Evolutionary conservation across 1,284 basidiomycete species (phyloP).

Genomic region (Leccinum cinnamomeum): DNA sequence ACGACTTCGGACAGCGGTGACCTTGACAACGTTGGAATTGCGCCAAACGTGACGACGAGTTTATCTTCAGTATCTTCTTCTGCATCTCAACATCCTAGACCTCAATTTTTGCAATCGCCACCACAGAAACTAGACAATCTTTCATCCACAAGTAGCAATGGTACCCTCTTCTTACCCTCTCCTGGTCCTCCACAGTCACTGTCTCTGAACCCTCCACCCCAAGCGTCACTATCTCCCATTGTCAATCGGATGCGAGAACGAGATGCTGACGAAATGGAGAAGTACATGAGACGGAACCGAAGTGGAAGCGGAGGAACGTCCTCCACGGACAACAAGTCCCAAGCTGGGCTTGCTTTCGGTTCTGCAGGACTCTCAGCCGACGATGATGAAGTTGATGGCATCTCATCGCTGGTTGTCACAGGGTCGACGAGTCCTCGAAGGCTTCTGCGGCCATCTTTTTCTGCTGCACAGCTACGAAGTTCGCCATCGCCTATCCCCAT

Average conservation of each 20-base stretch:
- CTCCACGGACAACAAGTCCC: conserved; percentile 67
- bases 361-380: conserved; percentile 50
- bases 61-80: conserved; percentile 52
- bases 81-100: conserved; percentile 48
- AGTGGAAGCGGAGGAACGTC: conserved; percentile 72
- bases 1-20: conserved; percentile 73
- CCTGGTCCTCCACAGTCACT: conserved; percentile 43
- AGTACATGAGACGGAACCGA: conserved; percentile 74
- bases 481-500: conserved; percentile 41
- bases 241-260: conserved; percentile 74
- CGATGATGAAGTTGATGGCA: conserved; percentile 54
- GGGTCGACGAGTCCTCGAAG: conserved; percentile 58
- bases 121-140: conserved; percentile 37
- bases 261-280: conserved; percentile 82
- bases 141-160: conserved; percentile 43
- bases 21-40: conserved; percentile 45
- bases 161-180: conserved; percentile 47
- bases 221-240: conserved; percentile 62
- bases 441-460: conserved; percentile 68
- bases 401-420: conserved; percentile 47
- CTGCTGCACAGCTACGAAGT: conserved; percentile 70
- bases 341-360: conserved; percentile 49
- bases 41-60: conserved; percentile 39
- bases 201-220: conserved; percentile 35
- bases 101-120: conserved; percentile 46